These are phyloP conservation scores for Tricholoma saponaceum DNA, from an alignment of 768 basidiomycete genomes.

Conservation along the genomic window DNA sequence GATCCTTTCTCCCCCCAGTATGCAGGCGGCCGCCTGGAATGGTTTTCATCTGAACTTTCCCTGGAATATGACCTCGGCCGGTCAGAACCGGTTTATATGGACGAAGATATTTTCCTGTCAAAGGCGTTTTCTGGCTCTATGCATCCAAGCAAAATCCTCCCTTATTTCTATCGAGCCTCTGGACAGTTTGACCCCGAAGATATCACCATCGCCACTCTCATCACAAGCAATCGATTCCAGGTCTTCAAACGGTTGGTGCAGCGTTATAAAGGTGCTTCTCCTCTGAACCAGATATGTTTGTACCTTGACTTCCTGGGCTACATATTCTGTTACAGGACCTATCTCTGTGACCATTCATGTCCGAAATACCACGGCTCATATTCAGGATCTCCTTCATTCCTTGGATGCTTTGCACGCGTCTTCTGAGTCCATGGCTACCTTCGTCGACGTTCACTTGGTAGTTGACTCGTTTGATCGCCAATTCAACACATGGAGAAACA, in stretches of 20 bases:
- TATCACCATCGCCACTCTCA: slow-evolving; percentile 81
- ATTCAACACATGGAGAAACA: slow-evolving; percentile 89
- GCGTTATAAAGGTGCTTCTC: slow-evolving; percentile 61
- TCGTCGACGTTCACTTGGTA: slow-evolving; percentile 84
- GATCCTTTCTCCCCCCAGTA: slow-evolving; percentile 10
- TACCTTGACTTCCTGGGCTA: not conserved
- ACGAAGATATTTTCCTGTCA: slow-evolving; percentile 54
- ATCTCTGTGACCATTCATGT: slow-evolving; percentile 84
- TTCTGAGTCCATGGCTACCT: slow-evolving; percentile 57
- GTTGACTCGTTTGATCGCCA: slow-evolving; percentile 78
- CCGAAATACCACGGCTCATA: slow-evolving; percentile 42
- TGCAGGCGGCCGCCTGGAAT: slow-evolving; percentile 19
- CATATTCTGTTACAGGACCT: slow-evolving; percentile 48
- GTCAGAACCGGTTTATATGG: slow-evolving; percentile 28
- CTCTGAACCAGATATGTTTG: not conserved
- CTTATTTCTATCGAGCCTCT: slow-evolving; percentile 75
- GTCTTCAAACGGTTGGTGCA: slow-evolving; percentile 70
- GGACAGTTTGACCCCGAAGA: slow-evolving; percentile 55
- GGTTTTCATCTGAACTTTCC: slow-evolving; percentile 30
- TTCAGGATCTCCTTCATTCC: slow-evolving; percentile 50
- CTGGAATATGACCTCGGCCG: slow-evolving; percentile 32
- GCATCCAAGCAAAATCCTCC: slow-evolving; percentile 72
- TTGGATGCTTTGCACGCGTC: slow-evolving; percentile 66
- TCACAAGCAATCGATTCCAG: slow-evolving; percentile 74
- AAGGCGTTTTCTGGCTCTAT: slow-evolving; percentile 68